Evolutionary conservation across 768 basidiomycete genomes (phyloP), one percentile per base, ranked within the genome.

Genomic region (Trametes coccinea): DNA sequence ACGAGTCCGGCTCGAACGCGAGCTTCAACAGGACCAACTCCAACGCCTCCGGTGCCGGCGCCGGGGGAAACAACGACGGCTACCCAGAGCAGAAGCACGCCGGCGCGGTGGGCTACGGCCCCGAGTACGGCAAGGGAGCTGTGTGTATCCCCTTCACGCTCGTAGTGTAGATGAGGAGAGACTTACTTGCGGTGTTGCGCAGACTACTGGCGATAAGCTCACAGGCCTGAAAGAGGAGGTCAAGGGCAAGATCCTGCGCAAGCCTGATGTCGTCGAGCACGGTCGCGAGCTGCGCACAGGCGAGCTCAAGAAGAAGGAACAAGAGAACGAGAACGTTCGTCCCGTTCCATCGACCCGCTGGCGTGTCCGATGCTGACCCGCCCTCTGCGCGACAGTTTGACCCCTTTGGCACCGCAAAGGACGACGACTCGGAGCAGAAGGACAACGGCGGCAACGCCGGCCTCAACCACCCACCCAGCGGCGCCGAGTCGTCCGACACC

Each of bases 61-160:
- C 34, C 0, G 34, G 34, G 1, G 34, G 34, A 0, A 40, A 27
- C 33, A 45, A 45, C 52, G 63, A 72, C 22, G 71, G 53, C 1
- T 71, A 75, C 55, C 77, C 80, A 0, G 71, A 71, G 22, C 79
- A 81, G 63, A 65, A 63, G 47, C 80, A 82, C 54, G 77, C 79
- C 0, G 81, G 80, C 10, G 72, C 75, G 0, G 70, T 75, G 5
- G 79, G 81, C n/a, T 61, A 74, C 13, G 78, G 79, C 11, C 76
- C 75, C 7, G 72, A 77, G 11, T 76, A 74, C 48, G 69, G 64
- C 11, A 50, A 66, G 13, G 72, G 69, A 47, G 67, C 69, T 30
- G 78, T 79, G 48, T 49, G 73, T 70, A 5, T 6, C 16, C 6
- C 2, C 11, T 2, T 1, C 34, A 11, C 27, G 11, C 0, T 46